phyloP scores from a whole-genome alignment of 2,329 filamentous ascomycete species.

The Penicillium polonicum region DNA sequence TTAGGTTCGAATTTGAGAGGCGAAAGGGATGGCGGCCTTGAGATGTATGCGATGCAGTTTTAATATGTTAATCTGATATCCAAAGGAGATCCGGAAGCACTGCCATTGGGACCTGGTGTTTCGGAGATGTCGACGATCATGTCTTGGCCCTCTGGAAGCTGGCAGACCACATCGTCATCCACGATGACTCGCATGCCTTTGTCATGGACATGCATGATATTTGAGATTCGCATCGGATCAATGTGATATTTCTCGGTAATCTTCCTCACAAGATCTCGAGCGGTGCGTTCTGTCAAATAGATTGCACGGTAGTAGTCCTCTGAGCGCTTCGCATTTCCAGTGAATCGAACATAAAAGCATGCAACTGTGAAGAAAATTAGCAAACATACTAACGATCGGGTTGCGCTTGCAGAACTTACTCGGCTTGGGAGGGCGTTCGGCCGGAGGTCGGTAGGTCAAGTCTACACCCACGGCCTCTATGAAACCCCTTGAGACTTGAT shows the following conservation, averaged over 20 bases:
- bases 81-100: constrained; percentile 23
- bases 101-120: constrained; percentile 15
- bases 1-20: neutral
- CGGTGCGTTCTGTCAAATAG: constrained; percentile 75
- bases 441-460: constrained; percentile 73
- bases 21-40: neutral
- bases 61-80: constrained; percentile 56
- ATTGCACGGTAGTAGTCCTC: constrained; percentile 76
- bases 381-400: neutral
- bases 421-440: constrained; percentile 67
- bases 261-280: constrained; percentile 69
- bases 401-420: constrained; percentile 45
- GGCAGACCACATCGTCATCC: constrained; percentile 83
- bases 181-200: constrained; percentile 79
- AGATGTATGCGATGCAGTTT: constrained; percentile 29
- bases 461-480: constrained; percentile 94
- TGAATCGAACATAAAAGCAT: constrained; percentile 78
- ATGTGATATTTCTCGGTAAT: constrained; percentile 79
- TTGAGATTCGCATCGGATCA: constrained; percentile 68
- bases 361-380: constrained; percentile 59
- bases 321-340: constrained; percentile 50
- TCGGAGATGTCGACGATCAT: constrained; percentile 74
- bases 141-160: constrained; percentile 86
- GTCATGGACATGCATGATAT: constrained; percentile 69
- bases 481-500: constrained; percentile 65